Base-by-base conservation (phyloP, 2,329 filamentous ascomycete genomes). In the Pezicula carpinea region DNA sequence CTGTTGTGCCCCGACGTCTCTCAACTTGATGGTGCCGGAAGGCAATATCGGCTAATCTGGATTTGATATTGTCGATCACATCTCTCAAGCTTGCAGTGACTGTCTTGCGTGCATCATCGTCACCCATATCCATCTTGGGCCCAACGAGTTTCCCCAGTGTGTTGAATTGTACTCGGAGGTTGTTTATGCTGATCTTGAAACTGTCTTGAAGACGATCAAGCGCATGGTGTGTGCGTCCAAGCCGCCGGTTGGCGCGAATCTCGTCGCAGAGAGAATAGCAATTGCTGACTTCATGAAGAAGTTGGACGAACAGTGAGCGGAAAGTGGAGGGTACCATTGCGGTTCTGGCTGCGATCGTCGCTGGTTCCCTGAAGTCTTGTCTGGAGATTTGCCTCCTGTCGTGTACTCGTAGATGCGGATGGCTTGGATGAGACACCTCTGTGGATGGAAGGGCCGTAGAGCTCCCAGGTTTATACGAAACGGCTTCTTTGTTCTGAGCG, bases 101-200 rank as follows among this genome's bases (percentile, higher is more conserved):
- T 21, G 36, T n/a, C 31, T 34, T 29, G 5, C 47, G 33, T 10
- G 53, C 33, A 1, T n/a, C 23, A n/a, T 52, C 49, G 32, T 57
- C 54, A 5, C 54, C 54, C 8, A 55, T 39, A 43, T 57, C 54
- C 44, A 57, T 50, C 13, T 47, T 49, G 32, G 54, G 52, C 14
- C 53, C 54, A 46, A 51, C 26, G 29, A 44, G 17, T 11, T 44
- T 47, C 18, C 51, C 49, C 10, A 49, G 31, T 5, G 49, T 33
- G 11, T 39, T 43, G 40, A 43, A 57, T 26, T 41, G 22, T 14
- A 26, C 34, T 19, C 46, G 39, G 42, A 57, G 52, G 17, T 35
- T 35, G 6, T 33, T 26, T 19, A 41, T 39, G 33, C 44, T 38
- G 11, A 39, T 8, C 3, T 44, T 38, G 18, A 55, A 44, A 32